Base-by-base conservation (phyloP, 345 rosid genomes). In the Aegle marmelos region DNA sequence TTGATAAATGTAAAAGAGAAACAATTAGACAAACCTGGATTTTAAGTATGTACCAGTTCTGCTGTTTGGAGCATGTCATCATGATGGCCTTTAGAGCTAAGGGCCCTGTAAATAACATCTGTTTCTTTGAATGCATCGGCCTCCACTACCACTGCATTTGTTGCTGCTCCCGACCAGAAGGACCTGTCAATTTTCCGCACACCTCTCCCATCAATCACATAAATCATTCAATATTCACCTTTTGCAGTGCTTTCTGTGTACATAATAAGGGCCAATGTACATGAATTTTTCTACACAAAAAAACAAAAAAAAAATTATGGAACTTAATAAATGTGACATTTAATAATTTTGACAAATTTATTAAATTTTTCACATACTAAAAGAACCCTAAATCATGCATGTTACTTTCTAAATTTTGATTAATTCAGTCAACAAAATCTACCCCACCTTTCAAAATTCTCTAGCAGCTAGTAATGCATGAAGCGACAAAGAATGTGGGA, bases 91-190 rank as follows among this genome's bases (percentile, higher is more conserved):
- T 78, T 86, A 6, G 94, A 88, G 84, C 89, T 89, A 4, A 96
- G 88, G 39, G 95, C 97, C 83, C 85, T 88, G 82, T 91, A 96
- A 2, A 96, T 89, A 67, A 96, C 97, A 83, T 96, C 99, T 0
- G 91, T 87, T 85, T 92, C 98, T 79, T 92, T 96, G 87, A 96
- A 96, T 9, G 98, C 99, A 77, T 96, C 98, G 17, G 98, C 99
- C 75, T 96, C 99, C 22, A 96, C 92, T 11, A 88, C 85, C 81
- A 96, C 94, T 0, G 97, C 97, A 45, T 96, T 92, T 17, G 78
- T 87, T 27, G 79, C 83, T 53, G 97, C 97, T 82, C 86, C 94
- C 5, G 91, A 87, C 99, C 97, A 96, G 37, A 96, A 91, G 33
- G 95, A 64, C 79, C 99, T 93, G 91, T 74, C 79, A 75, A 76